Evolutionary conservation across 2,329 filamentous ascomycete genomes (phyloP), one percentile per base, ranked within the genome.

Genomic region (Xylaria hypoxylon): DNA sequence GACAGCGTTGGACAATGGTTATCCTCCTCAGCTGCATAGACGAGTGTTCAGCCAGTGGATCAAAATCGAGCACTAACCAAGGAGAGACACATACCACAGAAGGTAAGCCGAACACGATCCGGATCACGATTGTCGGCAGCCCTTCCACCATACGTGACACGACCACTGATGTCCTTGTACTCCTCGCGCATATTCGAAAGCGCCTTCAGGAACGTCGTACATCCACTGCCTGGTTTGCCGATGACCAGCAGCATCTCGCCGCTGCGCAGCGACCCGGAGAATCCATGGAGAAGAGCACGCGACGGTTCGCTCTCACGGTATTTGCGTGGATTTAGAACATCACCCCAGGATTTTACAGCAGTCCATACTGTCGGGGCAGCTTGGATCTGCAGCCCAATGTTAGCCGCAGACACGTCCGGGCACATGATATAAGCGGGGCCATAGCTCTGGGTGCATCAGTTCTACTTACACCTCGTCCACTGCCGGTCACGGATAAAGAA

Each of bases 1-100:
- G 85, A 88, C 33, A 91, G 76, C 2, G 86, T 87, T 2, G 88
- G 84, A 65, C 89, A 90, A 35, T 71, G 70, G 11, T 53, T 62
- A 59, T 72, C 71, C 6, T 68, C 84, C 75, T 90, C 89, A 17
- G 63, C 67, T 55, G 64, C 2, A 38, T 11, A 11, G 35, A 38
- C 35, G 35, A 4, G 35, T 38, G 13, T 38, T 38, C 35, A 38
- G 10, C 19, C n/a, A 8, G 10, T 17, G 15, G 15, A n/a, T 65
- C 59, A 40, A 31, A 22, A 11, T 19, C 17, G 15, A 47, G 57
- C 19, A 38, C 13, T 13, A 35, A 53, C 22, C 26, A 33, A 47
- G 24, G 51, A 5, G 15, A 19, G 42, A 22, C 42, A 13, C 56
- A 10, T 56, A 65, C 62, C 62, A 31, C 63, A 65, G 31, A 65